Evolutionary conservation across 208 protist genomes (phyloP), one percentile per base, ranked within the genome.

Genomic region (Strigomonas culicis): DNA sequence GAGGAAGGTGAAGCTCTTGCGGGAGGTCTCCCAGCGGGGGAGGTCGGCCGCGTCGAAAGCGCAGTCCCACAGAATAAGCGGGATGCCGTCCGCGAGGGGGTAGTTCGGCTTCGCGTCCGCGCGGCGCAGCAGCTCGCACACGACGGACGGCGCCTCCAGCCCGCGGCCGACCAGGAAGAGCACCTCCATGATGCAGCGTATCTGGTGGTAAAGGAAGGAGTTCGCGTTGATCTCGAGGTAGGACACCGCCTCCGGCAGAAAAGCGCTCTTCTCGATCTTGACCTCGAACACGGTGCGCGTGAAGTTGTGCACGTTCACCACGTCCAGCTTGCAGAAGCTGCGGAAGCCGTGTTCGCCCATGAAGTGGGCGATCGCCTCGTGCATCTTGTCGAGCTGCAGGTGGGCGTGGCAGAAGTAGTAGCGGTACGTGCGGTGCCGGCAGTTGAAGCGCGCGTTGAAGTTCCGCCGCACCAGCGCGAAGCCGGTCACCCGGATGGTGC

Each of bases 321-420:
- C 86, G 72, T 98, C 96, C 62, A 98, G 95, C 67, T 98, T 98
- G 77, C 97, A 99, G 63, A 99, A 99, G 77, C 99, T 98, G 39
- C 94, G 81, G 72, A 98, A 99, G 77, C 98, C 97, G 75, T 99
- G 97, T n/a, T 78, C 76, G 22, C 98, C 98, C 21, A 97, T 61
- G 27, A 98, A 83, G 27, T 71, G 64, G 21, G 56, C 47, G 0
- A 87, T 88, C 2, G 93, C 97, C 59, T 92, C 60, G 13, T 74
- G 83, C 97, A 99, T 99, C 47, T 74, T 84, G 24, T 70, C 78
- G 2, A 97, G 24, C 69, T 96, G 78, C 7, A 95, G 66, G 13
- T 83, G 87, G n/a, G 69, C 62, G 64, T 95, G 86, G 56, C 74
- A 78, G 59, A 97, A 97, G 72, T 93, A 97, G 68, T 93, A 98